Evolutionary conservation across 805 yeast genomes (phyloP).

Genomic region (Starmerella vitae): DNA sequence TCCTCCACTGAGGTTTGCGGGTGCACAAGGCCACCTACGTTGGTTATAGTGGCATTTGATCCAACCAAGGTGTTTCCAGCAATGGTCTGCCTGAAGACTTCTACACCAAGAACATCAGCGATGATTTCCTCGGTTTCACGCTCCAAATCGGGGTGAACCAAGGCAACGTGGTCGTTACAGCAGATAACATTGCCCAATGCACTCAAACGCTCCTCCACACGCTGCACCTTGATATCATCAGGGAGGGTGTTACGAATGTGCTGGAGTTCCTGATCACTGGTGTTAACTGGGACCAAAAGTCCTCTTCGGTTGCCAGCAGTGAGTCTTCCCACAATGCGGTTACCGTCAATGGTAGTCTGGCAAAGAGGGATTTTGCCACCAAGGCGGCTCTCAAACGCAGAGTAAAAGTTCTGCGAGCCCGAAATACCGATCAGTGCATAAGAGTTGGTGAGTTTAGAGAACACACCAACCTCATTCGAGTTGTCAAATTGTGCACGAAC

Average conservation of each 20-base stretch:
- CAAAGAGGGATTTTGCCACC: conserved; percentile 94
- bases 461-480: conserved; percentile 26
- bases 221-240: conserved; percentile 85
- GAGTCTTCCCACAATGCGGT: conserved; percentile 95
- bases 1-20: conserved; percentile 96
- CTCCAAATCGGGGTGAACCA: conserved; percentile 98
- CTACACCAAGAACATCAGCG: conserved; percentile 96
- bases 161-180: conserved; percentile 96
- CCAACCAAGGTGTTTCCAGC: conserved; percentile 98
- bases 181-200: conserved; percentile 97
- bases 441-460: conserved; percentile 72
- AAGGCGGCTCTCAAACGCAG: conserved; percentile 94
- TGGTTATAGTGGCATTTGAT: conserved; percentile 83
- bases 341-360: conserved; percentile 96
- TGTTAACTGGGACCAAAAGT: conserved; percentile 87
- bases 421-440: conserved; percentile 95
- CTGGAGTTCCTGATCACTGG: conserved; percentile 96
- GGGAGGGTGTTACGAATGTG: conserved; percentile 94
- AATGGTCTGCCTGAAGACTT: conserved; percentile 96
- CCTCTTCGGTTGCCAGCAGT: conserved; percentile 98
- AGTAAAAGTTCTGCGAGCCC: conserved; percentile 69
- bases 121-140: conserved; percentile 97
- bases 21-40: conserved; percentile 97
- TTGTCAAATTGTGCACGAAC: conserved; percentile 25
- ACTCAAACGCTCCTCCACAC: conserved; percentile 94